Percentiles rank a stretch among this genome's conserved stretches.
phyloP scores from a whole-genome alignment of 2,329 filamentous ascomycete genomes.

The Harringtonia lauricola region DNA sequence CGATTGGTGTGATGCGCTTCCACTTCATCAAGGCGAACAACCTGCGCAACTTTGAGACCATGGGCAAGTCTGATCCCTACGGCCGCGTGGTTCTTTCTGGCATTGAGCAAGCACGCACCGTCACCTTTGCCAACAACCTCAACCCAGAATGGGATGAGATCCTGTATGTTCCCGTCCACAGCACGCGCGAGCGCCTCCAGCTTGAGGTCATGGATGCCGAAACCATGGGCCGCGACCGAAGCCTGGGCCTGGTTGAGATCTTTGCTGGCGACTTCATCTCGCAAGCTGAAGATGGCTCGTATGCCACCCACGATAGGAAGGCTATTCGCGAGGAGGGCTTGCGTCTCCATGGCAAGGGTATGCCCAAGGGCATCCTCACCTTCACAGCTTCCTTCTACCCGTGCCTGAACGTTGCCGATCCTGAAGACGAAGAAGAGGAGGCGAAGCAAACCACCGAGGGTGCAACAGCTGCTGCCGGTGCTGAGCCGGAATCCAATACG shows the following conservation, averaged over 20 bases:
- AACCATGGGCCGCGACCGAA: conserved; percentile 80
- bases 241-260: conserved; percentile 72
- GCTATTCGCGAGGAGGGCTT: conserved; percentile 55
- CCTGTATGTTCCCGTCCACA: conserved; percentile 86
- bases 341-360: conserved; percentile 59
- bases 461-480: conserved; percentile 24
- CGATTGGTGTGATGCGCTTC: conserved; percentile 88
- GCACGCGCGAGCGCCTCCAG: conserved; percentile 67
- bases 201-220: conserved; percentile 97
- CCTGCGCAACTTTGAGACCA: conserved; percentile 83
- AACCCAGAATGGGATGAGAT: conserved; percentile 95
- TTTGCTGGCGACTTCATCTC: conserved; percentile 66
- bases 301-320: conserved; percentile 68
- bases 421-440: conserved; percentile 66
- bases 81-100: conserved; percentile 80
- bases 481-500: conserved; percentile 11
- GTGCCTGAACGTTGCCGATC: conserved; percentile 75
- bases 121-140: conserved; percentile 92
- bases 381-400: conserved; percentile 89
- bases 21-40: conserved; percentile 78
- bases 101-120: conserved; percentile 81
- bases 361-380: conserved; percentile 67
- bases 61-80: conserved; percentile 97
- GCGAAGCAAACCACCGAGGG: conserved; percentile 26
- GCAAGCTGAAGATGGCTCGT: conserved; percentile 72